These are phyloP conservation scores for Sordariomycetes sp. DNA, from an alignment of 2,329 filamentous ascomycete species.

Conservation along the genomic window DNA sequence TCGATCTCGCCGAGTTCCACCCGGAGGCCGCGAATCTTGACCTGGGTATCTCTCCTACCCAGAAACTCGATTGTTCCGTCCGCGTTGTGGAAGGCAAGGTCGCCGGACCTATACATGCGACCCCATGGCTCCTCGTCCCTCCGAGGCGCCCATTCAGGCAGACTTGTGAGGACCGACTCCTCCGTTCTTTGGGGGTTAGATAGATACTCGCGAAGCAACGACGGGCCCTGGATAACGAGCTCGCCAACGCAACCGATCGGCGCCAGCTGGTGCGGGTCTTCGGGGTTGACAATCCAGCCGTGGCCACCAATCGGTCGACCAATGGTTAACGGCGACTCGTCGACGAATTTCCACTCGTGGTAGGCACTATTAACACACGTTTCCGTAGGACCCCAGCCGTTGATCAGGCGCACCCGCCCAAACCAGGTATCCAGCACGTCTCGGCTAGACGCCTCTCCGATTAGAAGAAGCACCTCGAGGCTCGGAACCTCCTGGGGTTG, in stretches of 20 bases:
- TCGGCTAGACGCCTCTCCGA: slow-evolving; percentile 5
- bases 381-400: slow-evolving; percentile 1
- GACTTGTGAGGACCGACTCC: not conserved
- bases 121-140: not conserved
- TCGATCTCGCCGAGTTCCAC: slow-evolving; percentile 4
- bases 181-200: not conserved
- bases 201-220: slow-evolving; percentile 26
- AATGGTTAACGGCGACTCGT: slow-evolving; percentile 1
- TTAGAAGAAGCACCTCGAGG: slow-evolving; percentile 6
- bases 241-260: slow-evolving; percentile 18
- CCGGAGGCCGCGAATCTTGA: slow-evolving; percentile 4
- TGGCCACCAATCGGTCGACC: slow-evolving; percentile 4
- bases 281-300: slow-evolving; percentile 11
- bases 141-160: no score
- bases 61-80: slow-evolving; percentile 2
- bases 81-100: not conserved
- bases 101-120: slow-evolving; percentile 3
- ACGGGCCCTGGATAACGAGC: slow-evolving; percentile 23
- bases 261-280: slow-evolving; percentile 8
- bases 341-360: not conserved
- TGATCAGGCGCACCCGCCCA: not conserved
- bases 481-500: slow-evolving; percentile 7
- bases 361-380: not conserved
- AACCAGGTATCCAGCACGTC: slow-evolving; percentile 6
- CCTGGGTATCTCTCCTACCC: slow-evolving; percentile 3